Evolutionary conservation across 192 early-diverging fungal genomes (phyloP).

Genomic region (Coemansia sp.): DNA sequence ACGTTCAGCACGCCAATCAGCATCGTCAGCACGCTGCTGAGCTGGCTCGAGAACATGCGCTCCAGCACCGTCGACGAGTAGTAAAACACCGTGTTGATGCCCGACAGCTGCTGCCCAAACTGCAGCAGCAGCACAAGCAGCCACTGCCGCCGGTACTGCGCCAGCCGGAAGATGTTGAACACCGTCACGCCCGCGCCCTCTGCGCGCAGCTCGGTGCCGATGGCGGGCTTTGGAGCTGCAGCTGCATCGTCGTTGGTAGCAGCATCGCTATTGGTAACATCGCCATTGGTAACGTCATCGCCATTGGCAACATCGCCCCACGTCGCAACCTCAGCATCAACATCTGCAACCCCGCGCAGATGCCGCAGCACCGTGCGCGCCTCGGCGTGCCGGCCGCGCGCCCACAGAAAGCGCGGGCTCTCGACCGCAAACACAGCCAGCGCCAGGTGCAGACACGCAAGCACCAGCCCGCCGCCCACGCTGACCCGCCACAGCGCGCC

Average conservation of each 20-base stretch:
- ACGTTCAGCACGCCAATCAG: conserved; percentile 78
- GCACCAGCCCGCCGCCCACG: conserved; percentile 60
- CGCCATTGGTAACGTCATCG: neutral
- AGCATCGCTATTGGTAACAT: neutral
- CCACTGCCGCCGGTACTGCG: conserved; percentile 63
- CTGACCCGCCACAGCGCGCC: conserved; percentile 71
- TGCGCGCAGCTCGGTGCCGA: conserved; percentile 8
- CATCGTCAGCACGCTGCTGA: conserved; percentile 68
- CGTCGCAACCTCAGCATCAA: conserved; percentile 38
- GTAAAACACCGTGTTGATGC: conserved; percentile 89
- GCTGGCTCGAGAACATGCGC: conserved; percentile 58
- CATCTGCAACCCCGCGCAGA: conserved; percentile 32
- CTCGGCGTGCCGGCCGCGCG: conserved; percentile 24
- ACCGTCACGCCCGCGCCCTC: conserved; percentile 27
- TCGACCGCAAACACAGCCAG: conserved; percentile 65
- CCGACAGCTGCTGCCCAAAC: conserved; percentile 86
- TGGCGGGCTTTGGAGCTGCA: neutral
- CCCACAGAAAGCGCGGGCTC: conserved; percentile 68
- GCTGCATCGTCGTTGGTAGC: neutral
- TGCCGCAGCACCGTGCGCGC: conserved; percentile 30
- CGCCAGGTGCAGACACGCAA: conserved; percentile 51
- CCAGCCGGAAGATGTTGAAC: conserved; percentile 42
- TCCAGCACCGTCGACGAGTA: conserved; percentile 78
- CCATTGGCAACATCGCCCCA: conserved; percentile 10
- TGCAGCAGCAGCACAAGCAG: conserved; percentile 70